Conservation (phyloP, 2,329 filamentous ascomycete genomes). For the Colletotrichum sp. region DNA sequence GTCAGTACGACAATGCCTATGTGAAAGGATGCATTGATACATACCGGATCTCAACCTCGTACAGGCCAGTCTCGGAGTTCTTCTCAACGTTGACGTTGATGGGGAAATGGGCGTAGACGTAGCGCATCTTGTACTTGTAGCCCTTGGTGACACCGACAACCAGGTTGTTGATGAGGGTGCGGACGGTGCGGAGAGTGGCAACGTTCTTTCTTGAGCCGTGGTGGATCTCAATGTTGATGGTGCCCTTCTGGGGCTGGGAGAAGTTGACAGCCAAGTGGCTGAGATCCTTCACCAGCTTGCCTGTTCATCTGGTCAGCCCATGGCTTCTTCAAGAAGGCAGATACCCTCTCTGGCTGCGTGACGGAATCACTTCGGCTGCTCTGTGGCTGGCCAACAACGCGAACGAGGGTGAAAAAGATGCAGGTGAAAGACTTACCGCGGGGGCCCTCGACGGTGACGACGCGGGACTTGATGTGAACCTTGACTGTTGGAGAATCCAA, state of each 20-base stretch:
- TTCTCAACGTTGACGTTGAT: slow-evolving; percentile 99
- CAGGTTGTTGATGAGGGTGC: slow-evolving; percentile 98
- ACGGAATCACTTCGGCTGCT: neutral
- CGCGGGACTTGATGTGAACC: slow-evolving; percentile 94
- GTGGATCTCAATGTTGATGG: slow-evolving; percentile 98
- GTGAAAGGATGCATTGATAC: slow-evolving; percentile 29
- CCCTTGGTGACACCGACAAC: slow-evolving; percentile 98
- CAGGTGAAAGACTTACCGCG: slow-evolving; percentile 66
- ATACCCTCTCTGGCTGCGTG: slow-evolving; percentile 3
- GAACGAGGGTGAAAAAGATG: neutral
- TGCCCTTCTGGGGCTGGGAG: slow-evolving; percentile 81
- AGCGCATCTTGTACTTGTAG: slow-evolving; percentile 99
- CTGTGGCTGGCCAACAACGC: neutral
- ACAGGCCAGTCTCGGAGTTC: slow-evolving; percentile 87
- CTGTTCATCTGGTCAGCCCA: slow-evolving; percentile 44
- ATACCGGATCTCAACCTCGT: slow-evolving; percentile 96
- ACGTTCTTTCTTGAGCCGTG: slow-evolving; percentile 98
- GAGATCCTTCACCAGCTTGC: slow-evolving; percentile 97
- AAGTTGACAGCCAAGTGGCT: slow-evolving; percentile 97
- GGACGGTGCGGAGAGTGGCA: slow-evolving; percentile 96
- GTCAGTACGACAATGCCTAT: neutral
- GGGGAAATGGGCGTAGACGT: slow-evolving; percentile 99
- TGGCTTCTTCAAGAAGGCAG: slow-evolving; percentile 12
- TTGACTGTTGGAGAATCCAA: slow-evolving; percentile 72
- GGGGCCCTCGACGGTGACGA: slow-evolving; percentile 96